Evolutionary conservation across 2,329 filamentous ascomycete species (phyloP), one percentile per base, ranked within the genome.

Genomic region (Fusarium sp.): DNA sequence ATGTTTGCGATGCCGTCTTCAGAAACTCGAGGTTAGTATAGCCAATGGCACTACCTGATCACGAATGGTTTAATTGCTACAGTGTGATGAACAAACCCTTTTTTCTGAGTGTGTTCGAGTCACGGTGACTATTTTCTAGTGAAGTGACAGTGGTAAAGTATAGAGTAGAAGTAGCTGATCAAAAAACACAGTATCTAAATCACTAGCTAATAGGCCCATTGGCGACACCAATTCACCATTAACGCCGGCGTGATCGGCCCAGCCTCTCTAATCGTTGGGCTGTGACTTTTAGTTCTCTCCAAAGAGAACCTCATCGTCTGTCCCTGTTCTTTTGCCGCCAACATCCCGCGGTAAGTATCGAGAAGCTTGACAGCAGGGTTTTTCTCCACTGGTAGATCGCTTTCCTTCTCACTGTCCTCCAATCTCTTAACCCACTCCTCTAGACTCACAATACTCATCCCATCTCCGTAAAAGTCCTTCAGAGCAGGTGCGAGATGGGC

Each of bases 191-290:
- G 28, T 11, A 30, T 6, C 28, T 30, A 30, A 30, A 30, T 13
- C 10, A 30, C 30, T 15, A 33, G 30, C 14, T 33, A 33, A 5
- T 33, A 55, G 0, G 9, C 15, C 59, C 59, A 62, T 19, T 62
- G 59, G 6, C 49, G 57, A 44, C 59, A 62, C 59, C 59, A 62
- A 14, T 62, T 62, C 0, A 2, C 32, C 14, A 62, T 48, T 2
- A 62, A 8, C 7, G 20, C 37, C 0, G 32, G 24, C 0, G 57
- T 48, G 3, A 62, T 13, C 6, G 57, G 37, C 0, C 43, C 49
- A n/a, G 44, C 57, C 2, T 56, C 26, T 1, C 20, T 44, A 5
- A 62, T 62, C 0, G 59, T 56, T 0, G 59, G 41, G 5, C 59
- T 62, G 3, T 56, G 49, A 1, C 17, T 28, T 37, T 33, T 48